Percentiles rank a stretch among this genome's conserved stretches.
These are phyloP conservation scores for Penicillium manginii DNA, from an alignment of 495 filamentous ascomycete genomes.

Conservation along the genomic window DNA sequence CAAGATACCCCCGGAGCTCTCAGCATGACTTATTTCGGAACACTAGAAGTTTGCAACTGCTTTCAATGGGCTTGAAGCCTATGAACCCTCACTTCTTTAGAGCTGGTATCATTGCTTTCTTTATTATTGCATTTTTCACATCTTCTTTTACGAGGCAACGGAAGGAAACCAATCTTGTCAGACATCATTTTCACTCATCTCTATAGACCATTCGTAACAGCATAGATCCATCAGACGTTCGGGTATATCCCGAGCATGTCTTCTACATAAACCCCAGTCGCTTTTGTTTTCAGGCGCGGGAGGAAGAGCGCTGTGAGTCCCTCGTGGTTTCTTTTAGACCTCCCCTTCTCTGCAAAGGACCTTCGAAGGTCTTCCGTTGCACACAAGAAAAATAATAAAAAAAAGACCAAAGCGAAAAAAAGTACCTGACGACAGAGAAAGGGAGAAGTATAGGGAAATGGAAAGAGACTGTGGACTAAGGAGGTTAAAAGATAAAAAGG, in stretches of 20 bases:
- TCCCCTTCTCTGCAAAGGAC: conserved; percentile 21
- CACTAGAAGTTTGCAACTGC: neutral
- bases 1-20: neutral
- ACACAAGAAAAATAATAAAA: conserved; percentile 16
- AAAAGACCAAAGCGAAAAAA: conserved; percentile 9
- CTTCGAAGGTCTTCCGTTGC: conserved; percentile 12
- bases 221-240: conserved; percentile 42
- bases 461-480: conserved; percentile 32
- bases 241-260: conserved; percentile 18
- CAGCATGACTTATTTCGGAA: neutral
- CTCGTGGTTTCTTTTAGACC: conserved; percentile 16
- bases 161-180: conserved; percentile 19
- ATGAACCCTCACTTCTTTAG: neutral
- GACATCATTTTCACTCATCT: conserved; percentile 44
- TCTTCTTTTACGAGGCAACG: neutral
- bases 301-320: conserved; percentile 11
- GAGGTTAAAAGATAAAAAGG: conserved; percentile 40
- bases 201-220: conserved; percentile 55
- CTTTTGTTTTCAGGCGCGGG: conserved; percentile 16
- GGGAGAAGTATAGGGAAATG: conserved; percentile 22
- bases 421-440: conserved; percentile 12
- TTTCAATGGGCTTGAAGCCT: neutral
- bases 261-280: conserved; percentile 26
- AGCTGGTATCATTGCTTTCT: neutral
- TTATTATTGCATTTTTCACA: conserved; percentile 8